These are phyloP conservation scores for Aspergillus asperescens DNA, from an alignment of 495 filamentous ascomycete genomes.

Conservation along the genomic window DNA sequence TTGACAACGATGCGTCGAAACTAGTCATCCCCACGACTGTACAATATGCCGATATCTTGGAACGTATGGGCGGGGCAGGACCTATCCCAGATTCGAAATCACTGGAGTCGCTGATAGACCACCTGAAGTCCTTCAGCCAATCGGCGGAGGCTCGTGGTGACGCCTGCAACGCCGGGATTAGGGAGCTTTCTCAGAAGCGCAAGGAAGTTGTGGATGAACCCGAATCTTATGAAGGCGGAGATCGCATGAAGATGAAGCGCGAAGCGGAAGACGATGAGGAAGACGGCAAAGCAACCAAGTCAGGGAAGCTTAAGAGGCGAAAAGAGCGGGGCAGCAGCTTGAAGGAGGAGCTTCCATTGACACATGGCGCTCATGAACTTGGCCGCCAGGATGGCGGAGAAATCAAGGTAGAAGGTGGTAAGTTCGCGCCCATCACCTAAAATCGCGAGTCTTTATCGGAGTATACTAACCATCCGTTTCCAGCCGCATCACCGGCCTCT, in stretches of 20 bases:
- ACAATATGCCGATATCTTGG: slow-evolving; percentile 69
- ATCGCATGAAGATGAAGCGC: slow-evolving; percentile 46
- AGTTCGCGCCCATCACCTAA: slow-evolving; percentile 24
- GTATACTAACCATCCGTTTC: neutral
- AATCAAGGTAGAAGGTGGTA: slow-evolving; percentile 55
- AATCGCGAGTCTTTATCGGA: neutral
- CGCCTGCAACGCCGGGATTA: slow-evolving; percentile 67
- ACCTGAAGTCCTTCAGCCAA: slow-evolving; percentile 60
- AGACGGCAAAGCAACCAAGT: slow-evolving; percentile 38
- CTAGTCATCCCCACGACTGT: slow-evolving; percentile 52
- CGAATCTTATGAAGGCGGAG: slow-evolving; percentile 37
- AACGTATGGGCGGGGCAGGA: slow-evolving; percentile 56
- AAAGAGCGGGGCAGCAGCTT: slow-evolving; percentile 45
- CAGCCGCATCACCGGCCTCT: slow-evolving; percentile 44
- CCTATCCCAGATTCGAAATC: slow-evolving; percentile 70
- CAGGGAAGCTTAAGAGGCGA: slow-evolving; percentile 46
- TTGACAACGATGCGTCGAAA: slow-evolving; percentile 61
- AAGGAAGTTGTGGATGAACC: slow-evolving; percentile 55
- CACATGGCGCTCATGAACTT: slow-evolving; percentile 59
- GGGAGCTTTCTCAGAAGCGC: slow-evolving; percentile 58
- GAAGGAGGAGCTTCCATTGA: slow-evolving; percentile 53
- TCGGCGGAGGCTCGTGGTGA: slow-evolving; percentile 59
- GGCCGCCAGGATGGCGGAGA: slow-evolving; percentile 61
- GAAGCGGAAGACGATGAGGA: slow-evolving; percentile 55
- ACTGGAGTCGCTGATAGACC: slow-evolving; percentile 61